Percentiles rank a stretch among this genome's conserved stretches.
These are phyloP conservation scores for Gentiana macrophylla DNA, from an alignment of 257 asterid species.

Conservation along the genomic window DNA sequence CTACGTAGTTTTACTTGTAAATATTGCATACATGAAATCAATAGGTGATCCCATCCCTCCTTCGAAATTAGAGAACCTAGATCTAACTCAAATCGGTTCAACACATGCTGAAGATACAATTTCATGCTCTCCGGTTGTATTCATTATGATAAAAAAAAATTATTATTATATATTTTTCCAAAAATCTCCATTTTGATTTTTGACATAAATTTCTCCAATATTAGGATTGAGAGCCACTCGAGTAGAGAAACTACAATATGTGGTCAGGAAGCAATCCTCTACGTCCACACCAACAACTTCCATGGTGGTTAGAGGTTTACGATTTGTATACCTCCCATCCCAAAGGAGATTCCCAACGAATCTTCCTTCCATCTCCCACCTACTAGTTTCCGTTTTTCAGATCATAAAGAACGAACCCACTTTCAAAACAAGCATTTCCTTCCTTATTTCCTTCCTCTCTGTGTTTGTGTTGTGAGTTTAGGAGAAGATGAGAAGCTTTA, in stretches of 20 bases:
- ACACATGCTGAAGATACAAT: too few species aligned
- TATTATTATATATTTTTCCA: too few species aligned
- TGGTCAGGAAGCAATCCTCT: constrained; percentile 36
- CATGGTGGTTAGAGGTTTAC: constrained; percentile 21
- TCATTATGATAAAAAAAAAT: too few species aligned
- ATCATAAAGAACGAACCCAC: too few species aligned
- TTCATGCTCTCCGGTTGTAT: too few species aligned
- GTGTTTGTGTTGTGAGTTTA: not conserved
- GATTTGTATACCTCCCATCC: constrained; percentile 22
- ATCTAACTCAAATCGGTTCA: too few species aligned
- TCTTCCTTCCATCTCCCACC: constrained; percentile 43
- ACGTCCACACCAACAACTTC: constrained; percentile 31
- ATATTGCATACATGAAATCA: too few species aligned
- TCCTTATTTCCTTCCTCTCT: not conserved
- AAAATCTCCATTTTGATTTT: not conserved
- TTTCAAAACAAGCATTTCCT: too few species aligned
- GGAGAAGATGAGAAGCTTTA: constrained; percentile 56
- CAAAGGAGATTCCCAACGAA: constrained; percentile 48
- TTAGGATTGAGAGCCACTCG: not conserved
- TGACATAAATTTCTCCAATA: not conserved
- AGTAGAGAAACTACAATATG: constrained; percentile 20
- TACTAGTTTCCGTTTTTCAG: not conserved
- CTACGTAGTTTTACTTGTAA: too few species aligned
- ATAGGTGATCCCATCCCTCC: too few species aligned
- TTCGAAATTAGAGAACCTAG: too few species aligned